These are phyloP conservation scores for Aspergillus aculeatus DNA, from an alignment of 2,329 filamentous ascomycete genomes.

Conservation along the genomic window DNA sequence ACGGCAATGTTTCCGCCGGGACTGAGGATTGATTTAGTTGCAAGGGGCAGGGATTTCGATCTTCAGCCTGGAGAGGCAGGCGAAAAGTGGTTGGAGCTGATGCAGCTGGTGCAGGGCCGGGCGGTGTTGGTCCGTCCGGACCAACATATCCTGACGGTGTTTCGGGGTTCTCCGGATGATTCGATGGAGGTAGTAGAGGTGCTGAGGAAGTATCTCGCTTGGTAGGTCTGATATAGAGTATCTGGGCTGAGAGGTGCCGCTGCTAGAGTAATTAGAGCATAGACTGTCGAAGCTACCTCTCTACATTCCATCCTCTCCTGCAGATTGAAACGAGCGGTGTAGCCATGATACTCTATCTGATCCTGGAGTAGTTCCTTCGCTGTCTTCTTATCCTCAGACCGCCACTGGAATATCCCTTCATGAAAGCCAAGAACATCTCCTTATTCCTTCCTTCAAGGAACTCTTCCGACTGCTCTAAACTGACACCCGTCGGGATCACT, in stretches of 20 bases:
- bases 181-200: not conserved
- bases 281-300: too few species aligned
- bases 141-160: conserved; percentile 35
- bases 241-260: too few species aligned
- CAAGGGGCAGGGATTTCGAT: conserved; percentile 25
- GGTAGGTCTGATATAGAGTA: not conserved
- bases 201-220: conserved; percentile 5
- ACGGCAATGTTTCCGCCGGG: not conserved
- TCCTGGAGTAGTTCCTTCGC: conserved; percentile 17
- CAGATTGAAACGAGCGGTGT: too few species aligned
- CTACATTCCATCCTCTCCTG: too few species aligned
- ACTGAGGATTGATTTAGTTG: conserved; percentile 6
- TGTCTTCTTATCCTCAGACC: conserved; percentile 19
- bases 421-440: conserved; percentile 17
- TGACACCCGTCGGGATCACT: conserved; percentile 11
- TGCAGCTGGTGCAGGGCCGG: conserved; percentile 23
- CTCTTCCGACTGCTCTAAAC: conserved; percentile 21
- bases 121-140: conserved; percentile 40
- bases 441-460: conserved; percentile 16
- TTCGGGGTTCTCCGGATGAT: not conserved
- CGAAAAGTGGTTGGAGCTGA: conserved; percentile 22
- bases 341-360: too few species aligned
- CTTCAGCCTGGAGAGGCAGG: conserved; percentile 15
- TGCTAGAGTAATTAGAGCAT: too few species aligned
- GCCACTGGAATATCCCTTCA: conserved; percentile 21